Percentiles rank a stretch among this genome's conserved stretches.
Evolutionary conservation across 371 early-diverging fungal species (phyloP).

Genomic region (Mucor piriformis): DNA sequence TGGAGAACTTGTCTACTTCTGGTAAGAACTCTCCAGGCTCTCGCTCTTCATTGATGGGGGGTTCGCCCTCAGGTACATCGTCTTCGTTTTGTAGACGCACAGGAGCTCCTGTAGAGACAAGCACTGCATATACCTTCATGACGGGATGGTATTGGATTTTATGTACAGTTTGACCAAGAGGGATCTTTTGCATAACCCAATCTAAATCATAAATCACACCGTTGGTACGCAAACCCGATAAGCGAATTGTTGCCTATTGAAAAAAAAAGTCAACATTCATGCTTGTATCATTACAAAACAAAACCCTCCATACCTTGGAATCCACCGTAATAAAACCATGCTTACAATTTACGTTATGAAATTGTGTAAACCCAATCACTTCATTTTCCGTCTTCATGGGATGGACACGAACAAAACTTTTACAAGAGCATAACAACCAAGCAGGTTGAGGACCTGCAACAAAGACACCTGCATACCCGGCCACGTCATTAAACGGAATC

Average conservation of each 20-base stretch:
- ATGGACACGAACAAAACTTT: conserved; percentile 76
- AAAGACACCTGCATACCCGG: conserved; percentile 87
- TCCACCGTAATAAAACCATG: conserved; percentile 81
- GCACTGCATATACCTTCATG: conserved; percentile 78
- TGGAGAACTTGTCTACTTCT: conserved; percentile 58
- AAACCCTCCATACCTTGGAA: conserved; percentile 27
- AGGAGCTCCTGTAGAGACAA: conserved; percentile 66
- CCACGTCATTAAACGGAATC: conserved; percentile 67
- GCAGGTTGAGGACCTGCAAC: conserved; percentile 82
- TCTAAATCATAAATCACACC: conserved; percentile 77
- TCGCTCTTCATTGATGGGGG: conserved; percentile 43
- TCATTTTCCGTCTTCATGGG: conserved; percentile 74
- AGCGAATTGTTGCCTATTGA: conserved; percentile 57
- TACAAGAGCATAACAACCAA: conserved; percentile 77
- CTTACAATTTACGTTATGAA: conserved; percentile 82
- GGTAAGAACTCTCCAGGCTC: conserved; percentile 67
- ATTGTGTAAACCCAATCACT: conserved; percentile 75
- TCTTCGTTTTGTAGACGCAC: conserved; percentile 75
- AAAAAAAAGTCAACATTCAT: too few species aligned
- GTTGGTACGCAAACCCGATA: conserved; percentile 74
- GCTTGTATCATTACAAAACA: too few species aligned
- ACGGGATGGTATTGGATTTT: conserved; percentile 81
- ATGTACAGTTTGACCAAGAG: conserved; percentile 74
- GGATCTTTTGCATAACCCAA: conserved; percentile 86
- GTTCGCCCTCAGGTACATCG: conserved; percentile 47